phyloP scores from a whole-genome alignment of 2,329 filamentous ascomycete genomes.

The Byssoonygena ceratinophila region DNA sequence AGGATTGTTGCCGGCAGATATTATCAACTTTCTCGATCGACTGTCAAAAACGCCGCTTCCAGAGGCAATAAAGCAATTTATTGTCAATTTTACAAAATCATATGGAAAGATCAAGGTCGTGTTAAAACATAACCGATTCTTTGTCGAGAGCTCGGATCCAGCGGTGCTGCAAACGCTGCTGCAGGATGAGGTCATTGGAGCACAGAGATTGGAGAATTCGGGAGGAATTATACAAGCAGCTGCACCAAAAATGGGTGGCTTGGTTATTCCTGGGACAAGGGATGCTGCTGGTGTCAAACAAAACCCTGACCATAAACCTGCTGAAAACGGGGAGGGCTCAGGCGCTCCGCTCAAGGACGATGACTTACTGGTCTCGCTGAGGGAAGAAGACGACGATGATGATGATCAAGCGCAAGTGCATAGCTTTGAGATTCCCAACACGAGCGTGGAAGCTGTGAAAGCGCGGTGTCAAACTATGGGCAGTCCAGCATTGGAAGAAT shows the following conservation, averaged over 20 bases:
- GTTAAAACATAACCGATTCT: slow-evolving; percentile 87
- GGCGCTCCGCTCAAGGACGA: slow-evolving; percentile 45
- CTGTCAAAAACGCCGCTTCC: slow-evolving; percentile 84
- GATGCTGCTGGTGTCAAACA: slow-evolving; percentile 82
- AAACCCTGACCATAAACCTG: slow-evolving; percentile 40
- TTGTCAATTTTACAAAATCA: slow-evolving; percentile 70
- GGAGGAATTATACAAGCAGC: slow-evolving; percentile 67
- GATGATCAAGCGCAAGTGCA: slow-evolving; percentile 84
- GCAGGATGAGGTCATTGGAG: slow-evolving; percentile 70
- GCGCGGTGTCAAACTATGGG: slow-evolving; percentile 80
- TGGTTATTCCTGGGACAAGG: slow-evolving; percentile 90
- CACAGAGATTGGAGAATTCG: slow-evolving; percentile 61
- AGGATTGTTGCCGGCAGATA: slow-evolving; percentile 78
- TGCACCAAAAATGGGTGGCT: slow-evolving; percentile 72
- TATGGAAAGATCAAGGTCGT: slow-evolving; percentile 96
- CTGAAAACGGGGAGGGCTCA: slow-evolving; percentile 25
- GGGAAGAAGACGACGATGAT: slow-evolving; percentile 67
- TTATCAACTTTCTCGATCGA: slow-evolving; percentile 75
- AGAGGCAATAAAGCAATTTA: slow-evolving; percentile 67
- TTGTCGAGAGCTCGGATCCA: slow-evolving; percentile 82
- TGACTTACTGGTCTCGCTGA: slow-evolving; percentile 58
- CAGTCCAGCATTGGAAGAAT: slow-evolving; percentile 86
- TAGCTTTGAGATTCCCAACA: slow-evolving; percentile 79
- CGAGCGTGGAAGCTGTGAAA: slow-evolving; percentile 73
- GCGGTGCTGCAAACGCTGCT: slow-evolving; percentile 77